A percentile compares a stretch with the other conserved stretches of the same genome.
phyloP scores from a whole-genome alignment of 352 stramenopile species.

The Phytopythium oedochilum region DNA sequence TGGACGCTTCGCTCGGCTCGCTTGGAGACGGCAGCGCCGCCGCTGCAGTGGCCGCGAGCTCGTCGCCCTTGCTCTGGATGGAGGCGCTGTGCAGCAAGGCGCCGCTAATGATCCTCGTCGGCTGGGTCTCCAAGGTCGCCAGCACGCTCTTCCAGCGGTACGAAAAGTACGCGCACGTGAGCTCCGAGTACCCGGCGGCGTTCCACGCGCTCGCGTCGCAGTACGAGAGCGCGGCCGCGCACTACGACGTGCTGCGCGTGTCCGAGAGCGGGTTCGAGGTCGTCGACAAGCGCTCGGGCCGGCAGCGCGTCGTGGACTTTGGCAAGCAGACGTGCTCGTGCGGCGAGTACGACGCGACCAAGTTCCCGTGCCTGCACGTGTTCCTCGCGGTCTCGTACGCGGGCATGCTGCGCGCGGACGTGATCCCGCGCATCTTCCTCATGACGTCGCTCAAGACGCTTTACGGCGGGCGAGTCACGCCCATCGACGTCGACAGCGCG shows the following conservation, averaged over 20 bases:
- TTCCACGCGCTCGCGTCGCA: constrained; percentile 58
- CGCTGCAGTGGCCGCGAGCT: neutral
- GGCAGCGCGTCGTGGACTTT: constrained; percentile 71
- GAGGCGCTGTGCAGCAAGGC: constrained; percentile 59
- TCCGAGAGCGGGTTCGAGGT: constrained; percentile 71
- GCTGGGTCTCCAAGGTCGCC: constrained; percentile 77
- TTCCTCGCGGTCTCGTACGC: constrained; percentile 65
- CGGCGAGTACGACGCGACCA: constrained; percentile 66
- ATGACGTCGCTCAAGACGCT: constrained; percentile 75
- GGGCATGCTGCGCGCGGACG: constrained; percentile 55
- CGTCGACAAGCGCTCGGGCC: constrained; percentile 60
- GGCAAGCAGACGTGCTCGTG: constrained; percentile 70
- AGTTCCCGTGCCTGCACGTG: constrained; percentile 77
- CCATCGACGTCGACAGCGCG: constrained; percentile 78
- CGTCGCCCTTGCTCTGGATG: constrained; percentile 48
- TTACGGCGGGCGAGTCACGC: constrained; percentile 65
- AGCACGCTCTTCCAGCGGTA: constrained; percentile 71
- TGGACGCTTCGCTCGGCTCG: neutral
- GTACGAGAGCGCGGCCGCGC: constrained; percentile 54
- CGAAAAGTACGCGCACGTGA: constrained; percentile 68
- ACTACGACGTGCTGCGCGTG: constrained; percentile 64
- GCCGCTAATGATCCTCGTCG: constrained; percentile 74
- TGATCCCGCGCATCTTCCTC: constrained; percentile 77
- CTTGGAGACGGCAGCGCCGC: neutral
- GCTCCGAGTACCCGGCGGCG: constrained; percentile 68